These are phyloP conservation scores for Amaranthus palmeri DNA, from an alignment of 148 eudicot genomes.

Conservation along the genomic window DNA sequence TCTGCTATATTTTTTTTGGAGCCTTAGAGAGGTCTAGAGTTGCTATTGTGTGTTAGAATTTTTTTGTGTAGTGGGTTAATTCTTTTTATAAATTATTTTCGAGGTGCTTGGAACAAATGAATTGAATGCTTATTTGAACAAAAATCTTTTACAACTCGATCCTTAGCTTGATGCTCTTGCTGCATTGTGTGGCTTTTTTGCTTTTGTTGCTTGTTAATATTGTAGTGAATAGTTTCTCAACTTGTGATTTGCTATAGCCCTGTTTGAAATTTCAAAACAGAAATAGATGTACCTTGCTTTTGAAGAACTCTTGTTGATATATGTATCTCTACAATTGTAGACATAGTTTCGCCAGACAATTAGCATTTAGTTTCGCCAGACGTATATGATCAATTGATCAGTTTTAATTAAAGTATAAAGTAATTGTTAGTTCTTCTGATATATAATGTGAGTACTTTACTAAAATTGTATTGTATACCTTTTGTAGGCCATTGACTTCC, in stretches of 20 bases:
- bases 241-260: not conserved
- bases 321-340: slow-evolving; percentile 35
- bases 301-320: too few species aligned
- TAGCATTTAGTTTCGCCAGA: slow-evolving; percentile 97
- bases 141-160: slow-evolving; percentile 61
- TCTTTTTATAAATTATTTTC: not conserved
- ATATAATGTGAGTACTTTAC: not conserved
- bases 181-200: not conserved
- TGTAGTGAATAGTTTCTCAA: not conserved
- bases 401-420: too few species aligned
- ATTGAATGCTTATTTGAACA: slow-evolving; percentile 64
- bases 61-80: too few species aligned
- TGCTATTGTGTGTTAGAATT: too few species aligned
- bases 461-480: too few species aligned
- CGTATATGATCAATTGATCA: slow-evolving; percentile 29
- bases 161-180: slow-evolving; percentile 76
- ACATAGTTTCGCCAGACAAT: slow-evolving; percentile 95
- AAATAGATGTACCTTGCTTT: too few species aligned
- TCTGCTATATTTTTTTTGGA: too few species aligned
- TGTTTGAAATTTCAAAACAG: not conserved
- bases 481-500: slow-evolving; percentile 98
- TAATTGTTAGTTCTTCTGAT: not conserved
- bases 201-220: not conserved
- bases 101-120: slow-evolving; percentile 90
- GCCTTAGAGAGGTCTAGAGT: too few species aligned